Base-by-base conservation (phyloP, 1,284 basidiomycete genomes). In the Leccinum pachyderme region DNA sequence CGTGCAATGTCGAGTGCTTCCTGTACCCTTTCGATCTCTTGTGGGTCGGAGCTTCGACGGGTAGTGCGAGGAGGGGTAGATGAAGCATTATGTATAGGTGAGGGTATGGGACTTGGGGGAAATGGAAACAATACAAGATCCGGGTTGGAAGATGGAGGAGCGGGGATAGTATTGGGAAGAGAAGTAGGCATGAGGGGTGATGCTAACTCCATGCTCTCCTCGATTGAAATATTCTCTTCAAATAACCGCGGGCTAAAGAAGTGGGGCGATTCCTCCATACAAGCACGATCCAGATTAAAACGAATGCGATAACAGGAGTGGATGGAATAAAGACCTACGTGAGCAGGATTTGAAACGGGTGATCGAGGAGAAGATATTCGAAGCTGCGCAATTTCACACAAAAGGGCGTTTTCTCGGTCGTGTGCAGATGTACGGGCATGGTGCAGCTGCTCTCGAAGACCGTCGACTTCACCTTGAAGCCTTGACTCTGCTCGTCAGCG, bases 181-280 rank as follows among this genome's bases (percentile, higher is more conserved):
- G 57, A 58, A 8, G 67, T 76, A 8, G 77, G 77, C n/a, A 76
- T 63, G 9, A 85, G 65, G 2, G 84, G 82, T 2, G 82, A 83
- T 5, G 76, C 80, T 9, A 85, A 76, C 41, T 82, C 81, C 82
- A 85, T 83, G 2, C 79, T 78, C 55, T 75, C 67, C 57, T 81
- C 79, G 5, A 71, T 70, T 18, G 75, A 72, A 11, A 63, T 59
- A 27, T 64, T 68, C 3, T 60, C 61, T 62, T 70, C 71, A 6
- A 61, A 45, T 2, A 47, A 57, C 41, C 33, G 59, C 12, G 51
- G 49, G 25, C 55, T 53, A 32, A 53, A 60, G 47, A 52, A 12
- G 7, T 51, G 27, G 44, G 50, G 44, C 48, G 47, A 47, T 37
- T 59, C 60, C 66, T 73, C 33, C n/a, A 13, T 4, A 7, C 18